Evolutionary conservation across 257 asterid genomes (phyloP).

Genomic region (Solanum piurae): DNA sequence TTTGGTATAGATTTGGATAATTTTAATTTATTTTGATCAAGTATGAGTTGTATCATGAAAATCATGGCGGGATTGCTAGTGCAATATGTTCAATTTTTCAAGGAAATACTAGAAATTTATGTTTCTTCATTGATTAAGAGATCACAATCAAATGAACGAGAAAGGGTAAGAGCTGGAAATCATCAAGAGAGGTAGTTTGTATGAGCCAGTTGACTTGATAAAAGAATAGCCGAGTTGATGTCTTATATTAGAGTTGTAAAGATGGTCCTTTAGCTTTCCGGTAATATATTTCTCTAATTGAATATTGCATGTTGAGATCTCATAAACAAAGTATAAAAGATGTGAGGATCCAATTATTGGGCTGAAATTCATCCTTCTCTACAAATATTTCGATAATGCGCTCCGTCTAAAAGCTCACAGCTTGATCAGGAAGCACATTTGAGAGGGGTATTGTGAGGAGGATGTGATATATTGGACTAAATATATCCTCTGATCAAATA

Average conservation of each 20-base stretch:
- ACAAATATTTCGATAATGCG: background rate
- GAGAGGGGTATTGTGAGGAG: background rate
- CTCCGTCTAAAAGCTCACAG: background rate
- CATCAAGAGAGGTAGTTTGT: background rate
- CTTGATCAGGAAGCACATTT: background rate
- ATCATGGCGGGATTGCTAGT: background rate
- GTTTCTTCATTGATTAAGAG: background rate
- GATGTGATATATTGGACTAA: background rate
- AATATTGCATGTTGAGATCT: background rate
- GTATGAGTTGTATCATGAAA: background rate
- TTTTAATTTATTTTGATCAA: background rate
- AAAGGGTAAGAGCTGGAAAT: background rate
- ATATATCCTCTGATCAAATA: background rate
- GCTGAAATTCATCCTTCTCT: background rate
- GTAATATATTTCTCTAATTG: background rate
- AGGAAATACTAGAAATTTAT: background rate
- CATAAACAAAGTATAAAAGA: background rate
- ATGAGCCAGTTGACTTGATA: background rate
- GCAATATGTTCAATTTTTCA: background rate
- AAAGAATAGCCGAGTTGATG: background rate
- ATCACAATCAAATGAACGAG: background rate
- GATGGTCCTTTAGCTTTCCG: background rate
- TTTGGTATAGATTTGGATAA: background rate
- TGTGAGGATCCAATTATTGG: background rate
- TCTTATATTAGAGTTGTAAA: background rate